Conservation (phyloP, 2,329 filamentous ascomycete genomes). For the Ophiocordyceps camponoti-rufipedis region DNA sequence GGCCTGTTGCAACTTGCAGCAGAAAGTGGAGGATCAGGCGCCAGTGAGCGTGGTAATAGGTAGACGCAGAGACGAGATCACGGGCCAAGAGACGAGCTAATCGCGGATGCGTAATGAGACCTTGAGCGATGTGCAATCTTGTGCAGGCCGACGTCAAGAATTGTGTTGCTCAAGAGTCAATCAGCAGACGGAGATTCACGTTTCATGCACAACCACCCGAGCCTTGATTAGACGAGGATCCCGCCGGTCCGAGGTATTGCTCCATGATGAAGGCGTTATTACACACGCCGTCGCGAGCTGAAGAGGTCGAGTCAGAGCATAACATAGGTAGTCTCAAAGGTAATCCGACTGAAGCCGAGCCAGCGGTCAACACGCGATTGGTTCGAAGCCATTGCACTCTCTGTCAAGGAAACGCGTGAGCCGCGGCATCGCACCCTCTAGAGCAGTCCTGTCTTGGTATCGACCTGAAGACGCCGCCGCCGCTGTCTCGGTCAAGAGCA, state of each 20-base stretch:
- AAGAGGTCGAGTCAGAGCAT: neutral
- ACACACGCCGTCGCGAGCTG: neutral
- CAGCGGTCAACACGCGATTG: neutral
- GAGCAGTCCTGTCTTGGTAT: neutral
- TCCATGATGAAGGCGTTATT: neutral
- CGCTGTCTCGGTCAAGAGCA: neutral
- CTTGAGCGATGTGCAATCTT: neutral
- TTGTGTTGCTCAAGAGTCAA: neutral
- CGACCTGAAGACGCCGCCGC: neutral
- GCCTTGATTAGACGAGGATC: neutral
- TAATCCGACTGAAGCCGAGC: neutral
- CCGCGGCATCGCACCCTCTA: neutral
- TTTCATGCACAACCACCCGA: neutral
- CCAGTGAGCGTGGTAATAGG: too few species aligned
- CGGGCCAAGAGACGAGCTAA: neutral
- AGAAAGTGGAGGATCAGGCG: too few species aligned
- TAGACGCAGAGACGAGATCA: neutral
- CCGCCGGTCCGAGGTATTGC: neutral
- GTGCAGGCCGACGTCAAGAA: neutral
- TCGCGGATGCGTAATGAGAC: neutral
- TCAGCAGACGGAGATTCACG: neutral
- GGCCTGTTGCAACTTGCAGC: neutral
- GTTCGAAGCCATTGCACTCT: too few species aligned
- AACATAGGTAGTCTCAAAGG: neutral
- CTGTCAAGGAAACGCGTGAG: too few species aligned